These are phyloP conservation scores for Yamadazyma sp. DNA, from an alignment of 805 yeast species.

Conservation along the genomic window DNA sequence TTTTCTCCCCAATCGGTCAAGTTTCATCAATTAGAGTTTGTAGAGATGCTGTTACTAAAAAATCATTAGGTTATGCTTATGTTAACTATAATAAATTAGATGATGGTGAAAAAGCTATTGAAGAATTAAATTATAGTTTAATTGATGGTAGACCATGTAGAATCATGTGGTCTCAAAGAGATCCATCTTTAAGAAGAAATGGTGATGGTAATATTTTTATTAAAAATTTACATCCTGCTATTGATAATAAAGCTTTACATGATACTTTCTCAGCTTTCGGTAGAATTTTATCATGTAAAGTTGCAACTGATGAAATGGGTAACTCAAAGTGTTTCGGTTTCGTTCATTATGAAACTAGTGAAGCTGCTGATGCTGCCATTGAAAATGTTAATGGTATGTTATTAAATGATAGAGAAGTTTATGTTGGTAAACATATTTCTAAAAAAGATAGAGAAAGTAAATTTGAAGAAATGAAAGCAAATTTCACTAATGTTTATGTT, in stretches of 20 bases:
- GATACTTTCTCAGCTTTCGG: conserved; percentile 98
- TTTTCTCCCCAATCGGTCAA: conserved; percentile 91
- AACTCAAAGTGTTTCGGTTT: conserved; percentile 94
- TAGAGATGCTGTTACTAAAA: conserved; percentile 96
- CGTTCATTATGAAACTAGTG: conserved; percentile 92
- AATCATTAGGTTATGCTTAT: conserved; percentile 97
- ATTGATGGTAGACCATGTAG: conserved; percentile 97
- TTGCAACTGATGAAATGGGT: conserved; percentile 91
- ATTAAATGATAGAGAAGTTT: conserved; percentile 93
- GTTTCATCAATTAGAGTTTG: conserved; percentile 97
- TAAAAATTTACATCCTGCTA: conserved; percentile 97
- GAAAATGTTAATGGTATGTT: conserved; percentile 98
- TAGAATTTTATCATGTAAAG: conserved; percentile 92
- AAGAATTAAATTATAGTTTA: conserved; percentile 89
- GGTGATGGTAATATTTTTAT: conserved; percentile 97
- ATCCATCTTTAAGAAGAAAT: conserved; percentile 89
- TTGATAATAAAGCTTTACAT: conserved; percentile 97
- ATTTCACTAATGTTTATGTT: conserved; percentile 93
- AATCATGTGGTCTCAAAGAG: conserved; percentile 99
- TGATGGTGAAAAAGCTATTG: conserved; percentile 93
- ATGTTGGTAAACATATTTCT: conserved; percentile 90
- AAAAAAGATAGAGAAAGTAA: conserved; percentile 93
- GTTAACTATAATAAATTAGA: conserved; percentile 88
- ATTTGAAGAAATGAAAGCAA: conserved; percentile 83
- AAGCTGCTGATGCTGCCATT: conserved; percentile 91